These are phyloP conservation scores for Lablab purpureus DNA, from an alignment of 306 rosid genomes.

Conservation along the genomic window DNA sequence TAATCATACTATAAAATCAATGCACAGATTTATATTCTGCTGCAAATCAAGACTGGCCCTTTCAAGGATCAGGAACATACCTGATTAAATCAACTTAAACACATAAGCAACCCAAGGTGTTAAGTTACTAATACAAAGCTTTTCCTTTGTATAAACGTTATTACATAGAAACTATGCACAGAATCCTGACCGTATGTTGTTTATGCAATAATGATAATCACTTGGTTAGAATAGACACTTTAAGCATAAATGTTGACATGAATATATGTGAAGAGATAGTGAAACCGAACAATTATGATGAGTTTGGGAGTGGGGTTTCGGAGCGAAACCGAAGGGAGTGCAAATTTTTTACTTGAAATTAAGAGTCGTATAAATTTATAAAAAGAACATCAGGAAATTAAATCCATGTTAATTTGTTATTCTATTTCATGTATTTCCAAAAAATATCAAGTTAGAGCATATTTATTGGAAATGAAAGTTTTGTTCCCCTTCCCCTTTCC, in stretches of 20 bases:
- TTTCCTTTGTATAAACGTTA: neutral
- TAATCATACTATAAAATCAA: neutral
- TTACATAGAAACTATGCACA: neutral
- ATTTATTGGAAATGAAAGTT: neutral
- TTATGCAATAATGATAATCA: neutral
- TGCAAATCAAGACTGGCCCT: constrained; percentile 54
- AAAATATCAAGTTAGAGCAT: neutral
- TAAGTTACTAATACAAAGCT: neutral
- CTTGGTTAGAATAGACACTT: neutral
- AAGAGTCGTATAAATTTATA: neutral
- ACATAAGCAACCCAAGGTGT: neutral
- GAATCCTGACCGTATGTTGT: neutral
- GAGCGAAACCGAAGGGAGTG: neutral
- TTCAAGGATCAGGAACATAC: constrained; percentile 28
- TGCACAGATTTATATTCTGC: constrained; percentile 2
- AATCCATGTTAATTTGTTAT: neutral
- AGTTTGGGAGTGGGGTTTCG: neutral
- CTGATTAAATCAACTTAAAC: neutral
- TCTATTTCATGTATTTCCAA: neutral
- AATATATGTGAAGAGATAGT: neutral
- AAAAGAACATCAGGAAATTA: neutral
- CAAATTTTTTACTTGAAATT: neutral
- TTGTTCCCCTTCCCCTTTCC: neutral
- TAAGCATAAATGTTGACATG: constrained; percentile 4
- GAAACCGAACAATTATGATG: constrained; percentile 1